Evolutionary conservation across 2,329 filamentous ascomycete genomes (phyloP).

Genomic region (Geoglossum cookeanum): DNA sequence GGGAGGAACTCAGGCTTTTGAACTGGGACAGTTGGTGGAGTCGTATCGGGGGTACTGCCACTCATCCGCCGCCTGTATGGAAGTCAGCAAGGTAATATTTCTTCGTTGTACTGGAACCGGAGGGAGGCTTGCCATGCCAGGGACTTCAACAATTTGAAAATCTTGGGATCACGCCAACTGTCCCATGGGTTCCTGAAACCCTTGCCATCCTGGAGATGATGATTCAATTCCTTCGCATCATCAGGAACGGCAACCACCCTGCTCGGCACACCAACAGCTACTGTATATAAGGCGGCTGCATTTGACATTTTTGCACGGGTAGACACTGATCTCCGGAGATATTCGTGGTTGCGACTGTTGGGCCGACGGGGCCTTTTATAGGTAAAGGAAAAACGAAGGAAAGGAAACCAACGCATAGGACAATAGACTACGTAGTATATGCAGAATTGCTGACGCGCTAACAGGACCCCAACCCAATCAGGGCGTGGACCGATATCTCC

Average conservation of each 20-base stretch:
- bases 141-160: slow-evolving; percentile 17
- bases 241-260: slow-evolving; percentile 22
- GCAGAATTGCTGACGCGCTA: not conserved
- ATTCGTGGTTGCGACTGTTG: not conserved
- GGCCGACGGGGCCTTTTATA: not conserved
- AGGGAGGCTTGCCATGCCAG: slow-evolving; percentile 21
- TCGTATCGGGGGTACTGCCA: slow-evolving; percentile 40
- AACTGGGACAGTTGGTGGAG: slow-evolving; percentile 45
- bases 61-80: slow-evolving; percentile 25
- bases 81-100: not conserved
- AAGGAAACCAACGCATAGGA: not conserved
- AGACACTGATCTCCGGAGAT: not conserved
- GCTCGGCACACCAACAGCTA: slow-evolving; percentile 6
- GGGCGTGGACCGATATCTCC: too few species aligned
- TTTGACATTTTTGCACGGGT: slow-evolving; percentile 1
- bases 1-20: slow-evolving; percentile 47
- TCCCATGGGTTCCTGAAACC: slow-evolving; percentile 40
- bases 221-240: slow-evolving; percentile 25
- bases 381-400: not conserved
- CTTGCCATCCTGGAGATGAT: slow-evolving; percentile 33
- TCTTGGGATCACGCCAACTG: slow-evolving; percentile 25
- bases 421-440: not conserved
- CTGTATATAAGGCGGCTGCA: not conserved
- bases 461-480: not conserved
- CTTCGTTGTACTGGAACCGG: not conserved